Evolutionary conservation across 2,329 filamentous ascomycete species (phyloP), one percentile per base, ranked within the genome.

Genomic region (Aschersonia sp.): DNA sequence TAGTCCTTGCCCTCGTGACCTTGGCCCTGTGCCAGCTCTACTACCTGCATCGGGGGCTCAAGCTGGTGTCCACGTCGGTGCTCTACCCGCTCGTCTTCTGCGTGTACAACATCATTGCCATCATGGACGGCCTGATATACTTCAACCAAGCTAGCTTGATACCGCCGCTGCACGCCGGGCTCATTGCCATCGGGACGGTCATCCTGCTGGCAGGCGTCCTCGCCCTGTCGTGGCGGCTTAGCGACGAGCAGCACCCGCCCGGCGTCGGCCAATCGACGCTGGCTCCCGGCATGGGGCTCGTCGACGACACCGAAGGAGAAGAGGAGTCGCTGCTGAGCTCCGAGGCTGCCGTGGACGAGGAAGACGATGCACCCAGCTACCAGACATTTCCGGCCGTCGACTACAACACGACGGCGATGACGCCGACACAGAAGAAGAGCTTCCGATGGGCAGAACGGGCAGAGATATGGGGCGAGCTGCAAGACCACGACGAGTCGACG

Each of bases 91-190:
- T 97, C 56, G 89, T 97, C 40, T 98, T 98, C 66, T 98, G 92
- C 73, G 80, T 97, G 53, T 98, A 97, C 74, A 98, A 98, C 72
- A 95, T 98, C 59, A 89, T 97, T 59, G 92, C 92, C 54, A 98
- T 98, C 55, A 72, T 97, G 55, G 92, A 98, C 65, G 92, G 92
- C 32, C 74, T 98, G 55, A 95, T 98, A 57, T 98, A 97, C 66
- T 98, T 97, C 68, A 77, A 84, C 56, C 92, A 98, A 65, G 84
- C 83, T 47, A 83, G 87, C 53, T 75, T 85, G 48, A 79, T 98
- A 52, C 80, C 82, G 12, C 73, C 79, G 1, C 66, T 92, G 2
- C 82, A 87, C 58, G 90, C 85, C 12, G 79, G 80, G 39, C 75
- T 94, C 42, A 94, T 97, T 52, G 79, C 88, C 0, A 65, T 98